A percentile compares a stretch with the other conserved stretches of the same genome.
These are phyloP conservation scores for Cutaneotrichosporon arboriforme DNA, from an alignment of 1,284 basidiomycete species.

Conservation along the genomic window DNA sequence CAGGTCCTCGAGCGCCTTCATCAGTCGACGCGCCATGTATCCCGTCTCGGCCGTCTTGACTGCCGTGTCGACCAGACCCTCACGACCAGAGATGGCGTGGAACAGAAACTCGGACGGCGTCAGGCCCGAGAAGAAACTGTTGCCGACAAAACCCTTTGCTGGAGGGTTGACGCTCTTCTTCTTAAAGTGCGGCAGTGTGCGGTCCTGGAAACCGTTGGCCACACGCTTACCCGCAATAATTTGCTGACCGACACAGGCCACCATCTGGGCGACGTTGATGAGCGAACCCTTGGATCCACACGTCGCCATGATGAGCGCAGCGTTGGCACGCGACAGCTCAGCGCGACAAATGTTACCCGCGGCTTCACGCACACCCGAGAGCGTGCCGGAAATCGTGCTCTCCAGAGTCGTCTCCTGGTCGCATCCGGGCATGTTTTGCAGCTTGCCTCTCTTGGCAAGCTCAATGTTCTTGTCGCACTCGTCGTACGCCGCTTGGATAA, in stretches of 20 bases:
- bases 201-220: conserved; percentile 98
- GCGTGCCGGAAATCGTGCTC: conserved; percentile 84
- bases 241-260: conserved; percentile 98
- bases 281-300: conserved; percentile 99
- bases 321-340: conserved; percentile 92
- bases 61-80: conserved; percentile 97
- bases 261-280: conserved; percentile 99
- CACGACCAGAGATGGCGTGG: conserved; percentile 97
- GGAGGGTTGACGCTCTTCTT: conserved; percentile 97
- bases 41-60: conserved; percentile 99
- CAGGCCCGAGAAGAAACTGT: conserved; percentile 94
- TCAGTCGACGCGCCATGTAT: conserved; percentile 97
- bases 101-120: conserved; percentile 95
- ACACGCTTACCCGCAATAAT: conserved; percentile 98
- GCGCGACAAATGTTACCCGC: conserved; percentile 98
- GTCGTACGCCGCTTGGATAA: conserved; percentile 84
- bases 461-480: conserved; percentile 83
- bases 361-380: conserved; percentile 91
- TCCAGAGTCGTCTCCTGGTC: conserved; percentile 97
- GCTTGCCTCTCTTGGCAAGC: conserved; percentile 81
- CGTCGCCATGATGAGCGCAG: conserved; percentile 97
- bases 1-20: conserved; percentile 98
- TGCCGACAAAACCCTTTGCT: conserved; percentile 96
- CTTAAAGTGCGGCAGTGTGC: conserved; percentile 94
- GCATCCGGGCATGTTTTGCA: conserved; percentile 94